phyloP scores from a whole-genome alignment of 495 filamentous ascomycete species.

The Hypoxylon cercidicola region DNA sequence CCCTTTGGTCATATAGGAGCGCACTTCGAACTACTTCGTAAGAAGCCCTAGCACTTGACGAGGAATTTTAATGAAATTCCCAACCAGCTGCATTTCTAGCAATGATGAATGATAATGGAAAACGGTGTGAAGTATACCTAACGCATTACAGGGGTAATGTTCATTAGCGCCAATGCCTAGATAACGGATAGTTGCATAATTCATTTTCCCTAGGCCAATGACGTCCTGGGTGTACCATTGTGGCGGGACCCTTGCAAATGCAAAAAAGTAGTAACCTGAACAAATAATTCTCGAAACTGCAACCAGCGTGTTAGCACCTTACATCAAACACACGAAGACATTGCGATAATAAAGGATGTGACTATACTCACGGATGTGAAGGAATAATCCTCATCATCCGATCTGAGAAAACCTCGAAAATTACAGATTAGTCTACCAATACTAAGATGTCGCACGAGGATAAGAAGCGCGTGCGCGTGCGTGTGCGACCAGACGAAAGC shows the following conservation, averaged over 20 bases:
- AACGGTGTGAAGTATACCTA: no score
- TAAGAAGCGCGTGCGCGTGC: constrained; percentile 19
- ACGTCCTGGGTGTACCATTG: constrained; percentile 2
- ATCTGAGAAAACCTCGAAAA: neutral
- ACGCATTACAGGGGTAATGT: no score
- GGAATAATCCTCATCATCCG: neutral
- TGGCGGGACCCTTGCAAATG: constrained; percentile 6
- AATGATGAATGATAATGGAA: no score
- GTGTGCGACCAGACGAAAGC: constrained; percentile 16
- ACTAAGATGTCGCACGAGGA: constrained; percentile 27
- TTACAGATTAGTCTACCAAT: neutral
- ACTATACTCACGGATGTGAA: neutral
- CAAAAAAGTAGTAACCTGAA: constrained; percentile 22
- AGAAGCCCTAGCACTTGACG: no score
- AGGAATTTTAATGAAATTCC: no score
- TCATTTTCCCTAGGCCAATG: neutral
- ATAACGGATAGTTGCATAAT: constrained; percentile 9
- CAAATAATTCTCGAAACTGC: neutral
- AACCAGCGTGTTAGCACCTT: neutral
- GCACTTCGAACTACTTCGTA: no score
- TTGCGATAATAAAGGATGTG: neutral
- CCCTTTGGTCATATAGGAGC: no score
- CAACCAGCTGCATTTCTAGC: no score
- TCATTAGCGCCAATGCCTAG: no score
- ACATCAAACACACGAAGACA: neutral